Percentiles rank a stretch among this genome's conserved stretches.
These are phyloP conservation scores for Rhododendron griersonianum DNA, from an alignment of 148 eudicot species.

Conservation along the genomic window DNA sequence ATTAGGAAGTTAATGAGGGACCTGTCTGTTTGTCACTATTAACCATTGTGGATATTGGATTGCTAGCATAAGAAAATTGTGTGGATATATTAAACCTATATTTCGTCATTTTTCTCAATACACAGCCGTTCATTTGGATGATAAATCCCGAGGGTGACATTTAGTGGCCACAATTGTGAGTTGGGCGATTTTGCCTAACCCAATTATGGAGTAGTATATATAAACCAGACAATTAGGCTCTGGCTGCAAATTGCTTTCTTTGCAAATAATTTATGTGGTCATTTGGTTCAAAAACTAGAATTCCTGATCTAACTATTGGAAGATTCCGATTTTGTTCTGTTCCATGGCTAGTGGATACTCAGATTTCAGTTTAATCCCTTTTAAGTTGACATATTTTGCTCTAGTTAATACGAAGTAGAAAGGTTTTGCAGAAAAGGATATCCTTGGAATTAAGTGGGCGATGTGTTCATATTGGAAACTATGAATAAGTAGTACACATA, in stretches of 20 bases:
- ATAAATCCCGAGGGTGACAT: not conserved
- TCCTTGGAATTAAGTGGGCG: not conserved
- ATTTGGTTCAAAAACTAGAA: slow-evolving; percentile 1
- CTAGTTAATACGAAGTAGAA: not conserved
- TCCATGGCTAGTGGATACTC: not conserved
- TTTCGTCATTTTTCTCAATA: not conserved
- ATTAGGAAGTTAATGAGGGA: not conserved
- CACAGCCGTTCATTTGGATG: not conserved
- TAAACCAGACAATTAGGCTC: not conserved
- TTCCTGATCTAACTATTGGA: not conserved
- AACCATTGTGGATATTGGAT: not conserved
- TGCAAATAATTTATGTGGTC: not conserved
- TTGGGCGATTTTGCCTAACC: not conserved
- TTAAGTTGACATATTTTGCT: not conserved
- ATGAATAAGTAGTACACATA: not conserved
- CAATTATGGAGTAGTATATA: not conserved
- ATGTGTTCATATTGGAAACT: not conserved
- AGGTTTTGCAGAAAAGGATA: not conserved
- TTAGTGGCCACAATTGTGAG: not conserved
- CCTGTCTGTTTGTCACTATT: not conserved
- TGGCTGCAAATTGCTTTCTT: not conserved
- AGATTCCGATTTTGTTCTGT: not conserved
- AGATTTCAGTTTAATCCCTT: not conserved
- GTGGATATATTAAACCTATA: not conserved
- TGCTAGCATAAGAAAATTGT: not conserved